phyloP scores from a whole-genome alignment of 768 basidiomycete genomes.

The Lactifluus subvellereus region DNA sequence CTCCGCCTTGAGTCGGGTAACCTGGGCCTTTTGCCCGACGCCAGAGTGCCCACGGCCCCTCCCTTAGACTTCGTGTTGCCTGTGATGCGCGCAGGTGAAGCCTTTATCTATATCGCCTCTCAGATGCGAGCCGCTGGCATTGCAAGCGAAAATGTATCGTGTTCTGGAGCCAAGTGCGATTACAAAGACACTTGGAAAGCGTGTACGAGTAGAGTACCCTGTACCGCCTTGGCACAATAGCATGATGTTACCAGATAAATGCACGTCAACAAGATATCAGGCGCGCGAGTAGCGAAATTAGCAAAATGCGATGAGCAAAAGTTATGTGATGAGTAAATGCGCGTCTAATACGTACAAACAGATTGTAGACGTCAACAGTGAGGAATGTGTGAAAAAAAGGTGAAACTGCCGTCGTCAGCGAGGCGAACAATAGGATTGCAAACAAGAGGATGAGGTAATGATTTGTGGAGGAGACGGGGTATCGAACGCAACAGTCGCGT shows the following conservation, averaged over 20 bases:
- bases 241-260: constrained; percentile 2
- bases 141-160: background rate
- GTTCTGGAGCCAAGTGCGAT: background rate
- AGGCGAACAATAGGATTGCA: constrained; percentile 11
- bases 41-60: background rate
- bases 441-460: constrained; percentile 14
- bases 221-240: constrained; percentile 6
- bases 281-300: constrained; percentile 26
- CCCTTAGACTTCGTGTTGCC: background rate
- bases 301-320: constrained; percentile 31
- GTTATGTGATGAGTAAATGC: constrained; percentile 34
- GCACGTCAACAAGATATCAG: constrained; percentile 14
- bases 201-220: constrained; percentile 3
- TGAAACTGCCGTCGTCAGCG: constrained; percentile 23
- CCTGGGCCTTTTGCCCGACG: background rate
- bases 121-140: background rate
- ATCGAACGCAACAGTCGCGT: constrained; percentile 13
- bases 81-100: background rate
- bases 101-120: background rate
- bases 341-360: constrained; percentile 70
- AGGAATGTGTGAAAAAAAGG: constrained; percentile 25
- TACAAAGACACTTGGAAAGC: constrained; percentile 1
- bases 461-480: constrained; percentile 15
- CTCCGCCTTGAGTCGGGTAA: background rate
- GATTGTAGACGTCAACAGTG: constrained; percentile 28